Conservation (phyloP, 2,329 filamentous ascomycete species). For the Fusarium begoniae region DNA sequence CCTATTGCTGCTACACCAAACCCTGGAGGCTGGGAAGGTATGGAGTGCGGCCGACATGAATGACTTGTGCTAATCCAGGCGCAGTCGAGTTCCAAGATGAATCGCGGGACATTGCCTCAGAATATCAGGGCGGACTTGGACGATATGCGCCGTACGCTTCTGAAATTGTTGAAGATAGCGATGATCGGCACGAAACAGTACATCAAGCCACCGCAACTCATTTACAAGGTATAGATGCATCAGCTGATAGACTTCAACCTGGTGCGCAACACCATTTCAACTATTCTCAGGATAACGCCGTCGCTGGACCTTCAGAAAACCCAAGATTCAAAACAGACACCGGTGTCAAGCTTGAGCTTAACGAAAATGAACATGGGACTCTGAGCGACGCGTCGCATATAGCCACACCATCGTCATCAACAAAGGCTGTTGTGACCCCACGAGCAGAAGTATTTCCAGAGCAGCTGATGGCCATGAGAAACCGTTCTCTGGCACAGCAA, state of each 20-base stretch:
- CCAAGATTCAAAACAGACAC: not conserved
- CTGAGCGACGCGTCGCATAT: constrained; percentile 38
- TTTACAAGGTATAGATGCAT: not conserved
- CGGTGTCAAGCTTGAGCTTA: not conserved
- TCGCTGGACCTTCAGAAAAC: not conserved
- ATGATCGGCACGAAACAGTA: not conserved
- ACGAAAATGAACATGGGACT: constrained; percentile 1
- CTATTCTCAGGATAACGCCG: not conserved
- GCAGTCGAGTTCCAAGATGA: constrained; percentile 85
- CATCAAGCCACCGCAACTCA: not conserved
- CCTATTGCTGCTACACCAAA: constrained; percentile 61
- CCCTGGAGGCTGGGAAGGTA: constrained; percentile 40
- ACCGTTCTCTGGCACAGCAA: constrained; percentile 20
- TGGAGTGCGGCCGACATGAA: not conserved
- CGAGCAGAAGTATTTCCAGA: constrained; percentile 16
- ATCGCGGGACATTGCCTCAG: constrained; percentile 87
- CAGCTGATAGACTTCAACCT: not conserved
- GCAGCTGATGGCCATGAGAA: constrained; percentile 21
- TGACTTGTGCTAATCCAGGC: constrained; percentile 10
- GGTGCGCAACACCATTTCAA: not conserved
- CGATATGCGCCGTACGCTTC: constrained; percentile 66
- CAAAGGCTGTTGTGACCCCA: constrained; percentile 24
- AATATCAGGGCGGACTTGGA: constrained; percentile 82
- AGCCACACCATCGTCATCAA: constrained; percentile 38
- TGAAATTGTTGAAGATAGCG: not conserved